Conservation (phyloP, 345 rosid species). For the Aethionema arabicum region DNA sequence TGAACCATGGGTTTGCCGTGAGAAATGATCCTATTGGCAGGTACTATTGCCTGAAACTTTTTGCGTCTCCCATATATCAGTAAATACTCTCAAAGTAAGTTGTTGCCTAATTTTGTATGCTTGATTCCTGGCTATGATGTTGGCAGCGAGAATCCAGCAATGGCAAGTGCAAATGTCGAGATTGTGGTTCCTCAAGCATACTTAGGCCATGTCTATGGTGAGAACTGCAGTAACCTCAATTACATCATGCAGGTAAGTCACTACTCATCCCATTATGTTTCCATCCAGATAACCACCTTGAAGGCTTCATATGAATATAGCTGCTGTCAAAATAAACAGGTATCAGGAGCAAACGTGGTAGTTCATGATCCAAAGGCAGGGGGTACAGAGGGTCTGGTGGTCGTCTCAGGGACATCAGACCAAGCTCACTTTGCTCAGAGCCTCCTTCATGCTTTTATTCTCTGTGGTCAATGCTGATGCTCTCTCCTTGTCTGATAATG, state of each 20-base stretch:
- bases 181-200: constrained; percentile 60
- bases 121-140: constrained; percentile 17
- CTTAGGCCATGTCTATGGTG: constrained; percentile 67
- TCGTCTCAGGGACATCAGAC: constrained; percentile 60
- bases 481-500: not conserved
- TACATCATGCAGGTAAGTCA: constrained; percentile 65
- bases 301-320: constrained; percentile 16
- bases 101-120: not conserved
- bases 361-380: constrained; percentile 69
- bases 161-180: constrained; percentile 53
- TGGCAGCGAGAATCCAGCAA: constrained; percentile 50
- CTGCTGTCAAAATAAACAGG: constrained; percentile 37
- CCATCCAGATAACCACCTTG: not conserved
- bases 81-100: not conserved
- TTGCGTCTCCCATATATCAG: not conserved
- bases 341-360: constrained; percentile 69
- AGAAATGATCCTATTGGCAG: constrained; percentile 58
- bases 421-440: constrained; percentile 69
- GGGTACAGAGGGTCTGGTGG: constrained; percentile 56
- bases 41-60: constrained; percentile 27
- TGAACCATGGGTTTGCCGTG: constrained; percentile 44
- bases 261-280: not conserved
- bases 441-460: constrained; percentile 70
- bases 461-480: constrained; percentile 44
- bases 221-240: constrained; percentile 52